Conservation (phyloP, 2,329 filamentous ascomycete genomes). For the Fusarium kyushuense region DNA sequence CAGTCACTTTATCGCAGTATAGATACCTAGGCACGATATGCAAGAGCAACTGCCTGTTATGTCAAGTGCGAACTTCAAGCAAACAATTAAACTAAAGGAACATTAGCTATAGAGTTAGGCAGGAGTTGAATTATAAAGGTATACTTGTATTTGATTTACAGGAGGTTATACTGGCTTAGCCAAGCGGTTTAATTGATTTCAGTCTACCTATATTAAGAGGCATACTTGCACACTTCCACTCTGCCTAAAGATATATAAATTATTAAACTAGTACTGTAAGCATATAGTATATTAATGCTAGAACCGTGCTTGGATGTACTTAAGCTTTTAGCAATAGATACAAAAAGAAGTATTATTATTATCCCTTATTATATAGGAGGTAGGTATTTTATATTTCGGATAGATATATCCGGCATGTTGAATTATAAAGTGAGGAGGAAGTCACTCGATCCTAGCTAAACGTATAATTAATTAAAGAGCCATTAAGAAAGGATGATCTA, state of each 20-base stretch:
- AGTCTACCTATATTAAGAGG: neutral
- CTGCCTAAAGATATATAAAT: neutral
- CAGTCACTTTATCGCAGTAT: neutral
- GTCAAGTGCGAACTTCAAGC: neutral
- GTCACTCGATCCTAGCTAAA: neutral
- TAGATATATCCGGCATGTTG: neutral
- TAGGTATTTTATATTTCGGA: neutral
- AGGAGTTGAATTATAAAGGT: neutral
- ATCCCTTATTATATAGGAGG: neutral
- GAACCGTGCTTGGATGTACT: neutral
- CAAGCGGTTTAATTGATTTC: neutral
- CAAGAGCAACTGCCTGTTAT: neutral
- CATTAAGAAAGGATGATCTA: neutral
- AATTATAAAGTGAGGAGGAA: neutral
- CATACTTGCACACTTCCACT: neutral
- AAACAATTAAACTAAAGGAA: neutral
- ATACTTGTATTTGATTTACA: neutral
- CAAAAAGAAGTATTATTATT: neutral
- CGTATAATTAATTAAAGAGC: neutral
- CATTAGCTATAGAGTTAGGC: neutral
- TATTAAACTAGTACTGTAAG: neutral
- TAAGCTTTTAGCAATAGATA: neutral
- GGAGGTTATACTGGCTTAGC: neutral
- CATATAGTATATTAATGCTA: neutral
- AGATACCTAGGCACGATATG: neutral